Percentiles rank a stretch among this genome's conserved stretches.
These are phyloP conservation scores for Capsella bursapastoris DNA, from an alignment of 345 rosid species.

Conservation along the genomic window DNA sequence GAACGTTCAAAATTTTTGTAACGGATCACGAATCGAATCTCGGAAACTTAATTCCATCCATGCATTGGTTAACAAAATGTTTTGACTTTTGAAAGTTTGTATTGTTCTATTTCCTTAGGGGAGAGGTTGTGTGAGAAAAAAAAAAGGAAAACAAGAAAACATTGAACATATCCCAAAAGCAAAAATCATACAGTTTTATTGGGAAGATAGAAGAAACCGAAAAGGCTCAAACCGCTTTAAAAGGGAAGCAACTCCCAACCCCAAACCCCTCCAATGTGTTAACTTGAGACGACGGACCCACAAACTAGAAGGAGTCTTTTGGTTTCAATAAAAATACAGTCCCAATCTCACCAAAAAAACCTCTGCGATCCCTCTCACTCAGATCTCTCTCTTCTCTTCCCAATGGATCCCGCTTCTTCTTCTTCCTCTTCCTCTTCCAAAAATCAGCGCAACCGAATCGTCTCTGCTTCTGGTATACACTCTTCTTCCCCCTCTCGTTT, in stretches of 20 bases:
- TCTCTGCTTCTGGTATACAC: constrained; percentile 48
- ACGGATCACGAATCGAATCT: background rate
- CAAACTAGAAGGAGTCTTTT: too few species aligned
- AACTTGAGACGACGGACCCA: too few species aligned
- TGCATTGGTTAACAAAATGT: background rate
- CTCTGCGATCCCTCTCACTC: background rate
- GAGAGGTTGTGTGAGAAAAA: background rate
- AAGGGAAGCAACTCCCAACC: background rate
- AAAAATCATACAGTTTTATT: background rate
- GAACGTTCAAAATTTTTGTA: background rate
- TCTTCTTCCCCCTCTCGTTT: background rate
- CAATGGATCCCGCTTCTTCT: constrained; percentile 44
- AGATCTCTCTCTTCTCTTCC: constrained; percentile 26
- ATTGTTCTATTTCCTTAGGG: background rate
- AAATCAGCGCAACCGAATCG: constrained; percentile 45
- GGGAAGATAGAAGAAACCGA: background rate
- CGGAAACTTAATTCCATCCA: background rate
- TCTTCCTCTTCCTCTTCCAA: constrained; percentile 30
- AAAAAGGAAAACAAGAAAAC: background rate
- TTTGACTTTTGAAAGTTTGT: background rate
- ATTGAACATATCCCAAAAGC: background rate
- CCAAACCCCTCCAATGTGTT: too few species aligned
- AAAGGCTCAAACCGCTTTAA: constrained; percentile 26
- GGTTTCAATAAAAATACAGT: too few species aligned
- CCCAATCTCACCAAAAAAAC: too few species aligned